Evolutionary conservation across 2,329 filamentous ascomycete species (phyloP).

Genomic region (Trichophyton rubrum): DNA sequence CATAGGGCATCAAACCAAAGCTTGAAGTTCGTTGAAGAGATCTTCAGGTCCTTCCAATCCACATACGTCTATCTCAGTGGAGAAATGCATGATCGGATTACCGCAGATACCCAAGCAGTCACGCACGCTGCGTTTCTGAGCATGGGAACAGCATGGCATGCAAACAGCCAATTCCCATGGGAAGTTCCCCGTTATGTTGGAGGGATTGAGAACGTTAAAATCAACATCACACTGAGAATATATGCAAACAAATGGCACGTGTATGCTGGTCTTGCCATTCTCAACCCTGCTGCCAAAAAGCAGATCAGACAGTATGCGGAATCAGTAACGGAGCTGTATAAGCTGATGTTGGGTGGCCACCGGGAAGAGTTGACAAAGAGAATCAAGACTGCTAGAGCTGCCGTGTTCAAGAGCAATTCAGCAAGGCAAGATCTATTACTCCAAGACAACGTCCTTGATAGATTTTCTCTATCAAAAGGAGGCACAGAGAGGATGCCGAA

Average conservation of each 20-base stretch:
- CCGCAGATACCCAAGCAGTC: conserved; percentile 93
- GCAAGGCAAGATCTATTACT: conserved; percentile 56
- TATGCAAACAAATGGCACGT: conserved; percentile 99
- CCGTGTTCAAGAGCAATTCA: conserved; percentile 47
- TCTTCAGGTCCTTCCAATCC: conserved; percentile 71
- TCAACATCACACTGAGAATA: conserved; percentile 93
- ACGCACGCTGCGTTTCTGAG: conserved; percentile 93
- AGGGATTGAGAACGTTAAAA: conserved; percentile 98
- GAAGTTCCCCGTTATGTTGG: conserved; percentile 90
- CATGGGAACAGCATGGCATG: conserved; percentile 97
- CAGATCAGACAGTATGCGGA: conserved; percentile 92
- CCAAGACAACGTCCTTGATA: conserved; percentile 68
- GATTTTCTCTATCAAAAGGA: conserved; percentile 67
- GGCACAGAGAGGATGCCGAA: conserved; percentile 62
- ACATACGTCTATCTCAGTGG: conserved; percentile 81
- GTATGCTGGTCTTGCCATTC: conserved; percentile 89
- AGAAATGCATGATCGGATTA: conserved; percentile 86
- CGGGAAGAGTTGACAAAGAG: conserved; percentile 58
- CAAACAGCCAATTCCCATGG: conserved; percentile 93
- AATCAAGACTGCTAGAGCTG: conserved; percentile 66
- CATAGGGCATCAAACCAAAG: conserved; percentile 72
- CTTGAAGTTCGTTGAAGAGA: conserved; percentile 63
- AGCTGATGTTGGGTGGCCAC: conserved; percentile 86
- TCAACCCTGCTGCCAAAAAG: conserved; percentile 82
- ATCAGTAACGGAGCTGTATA: conserved; percentile 87